A percentile compares a stretch with the other conserved stretches of the same genome.
Conservation (phyloP, 2,329 filamentous ascomycete genomes). For the Fusarium torulosum region DNA sequence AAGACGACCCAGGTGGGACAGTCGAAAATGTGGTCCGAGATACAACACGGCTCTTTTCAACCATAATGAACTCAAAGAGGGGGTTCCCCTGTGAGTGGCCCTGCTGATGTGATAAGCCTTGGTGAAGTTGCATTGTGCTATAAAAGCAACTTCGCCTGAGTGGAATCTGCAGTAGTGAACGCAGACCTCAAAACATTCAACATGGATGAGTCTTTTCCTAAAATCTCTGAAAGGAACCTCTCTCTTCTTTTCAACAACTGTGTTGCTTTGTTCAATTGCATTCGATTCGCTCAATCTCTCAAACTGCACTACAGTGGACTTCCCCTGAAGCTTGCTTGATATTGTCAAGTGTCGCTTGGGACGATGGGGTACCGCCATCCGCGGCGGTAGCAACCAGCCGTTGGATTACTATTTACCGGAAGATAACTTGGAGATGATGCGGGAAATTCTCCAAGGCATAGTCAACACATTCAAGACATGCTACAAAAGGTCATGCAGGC, state of each 20-base stretch:
- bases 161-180: background rate
- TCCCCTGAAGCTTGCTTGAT: background rate
- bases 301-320: background rate
- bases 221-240: background rate
- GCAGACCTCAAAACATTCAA: background rate
- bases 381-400: background rate
- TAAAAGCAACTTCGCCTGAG: background rate
- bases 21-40: background rate
- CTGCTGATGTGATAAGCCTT: background rate
- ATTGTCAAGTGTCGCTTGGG: background rate
- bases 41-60: background rate
- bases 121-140: background rate
- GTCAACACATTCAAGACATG: background rate
- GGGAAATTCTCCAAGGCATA: background rate
- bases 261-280: background rate
- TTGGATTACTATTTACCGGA: background rate
- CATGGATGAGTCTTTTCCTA: background rate
- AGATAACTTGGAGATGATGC: background rate
- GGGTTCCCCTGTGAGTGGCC: background rate
- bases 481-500: background rate
- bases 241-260: background rate
- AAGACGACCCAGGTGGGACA: background rate
- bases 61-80: background rate
- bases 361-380: background rate
- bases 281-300: background rate